Conservation (phyloP, 345 rosid species). For the Abelmoschus esculentus region DNA sequence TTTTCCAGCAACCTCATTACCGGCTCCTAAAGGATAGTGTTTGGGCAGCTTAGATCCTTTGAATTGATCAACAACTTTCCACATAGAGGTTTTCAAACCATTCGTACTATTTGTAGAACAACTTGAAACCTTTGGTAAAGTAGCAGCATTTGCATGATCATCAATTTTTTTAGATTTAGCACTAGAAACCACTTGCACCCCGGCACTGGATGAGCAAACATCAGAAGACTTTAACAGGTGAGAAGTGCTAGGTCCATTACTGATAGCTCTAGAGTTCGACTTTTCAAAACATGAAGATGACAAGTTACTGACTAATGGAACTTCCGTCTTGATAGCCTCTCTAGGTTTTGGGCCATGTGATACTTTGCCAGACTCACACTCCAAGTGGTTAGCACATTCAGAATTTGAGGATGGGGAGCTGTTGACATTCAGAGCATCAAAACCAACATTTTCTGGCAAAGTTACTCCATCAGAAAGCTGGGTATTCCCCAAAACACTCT, state of each 20-base stretch:
- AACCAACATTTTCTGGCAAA: constrained; percentile 17
- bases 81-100: constrained; percentile 53
- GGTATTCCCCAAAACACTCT: constrained; percentile 10
- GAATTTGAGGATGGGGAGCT: constrained; percentile 20
- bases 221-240: constrained; percentile 27
- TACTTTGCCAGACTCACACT: constrained; percentile 4
- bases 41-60: constrained; percentile 45
- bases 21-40: constrained; percentile 17
- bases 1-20: constrained; percentile 41
- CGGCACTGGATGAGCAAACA: constrained; percentile 21
- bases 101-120: constrained; percentile 28
- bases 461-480: constrained; percentile 20
- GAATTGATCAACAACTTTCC: constrained; percentile 61
- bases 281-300: constrained; percentile 22
- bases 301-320: constrained; percentile 16
- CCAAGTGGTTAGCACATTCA: constrained; percentile 9
- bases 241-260: constrained; percentile 21
- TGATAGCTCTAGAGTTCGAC: constrained; percentile 16
- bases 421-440: constrained; percentile 12
- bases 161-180: constrained; percentile 29
- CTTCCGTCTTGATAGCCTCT: constrained; percentile 16
- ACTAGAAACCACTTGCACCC: constrained; percentile 25
- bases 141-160: constrained; percentile 27
- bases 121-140: constrained; percentile 19
- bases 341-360: constrained; percentile 12